Conservation (phyloP, 768 basidiomycete genomes). For the Leccinum uliginosum region DNA sequence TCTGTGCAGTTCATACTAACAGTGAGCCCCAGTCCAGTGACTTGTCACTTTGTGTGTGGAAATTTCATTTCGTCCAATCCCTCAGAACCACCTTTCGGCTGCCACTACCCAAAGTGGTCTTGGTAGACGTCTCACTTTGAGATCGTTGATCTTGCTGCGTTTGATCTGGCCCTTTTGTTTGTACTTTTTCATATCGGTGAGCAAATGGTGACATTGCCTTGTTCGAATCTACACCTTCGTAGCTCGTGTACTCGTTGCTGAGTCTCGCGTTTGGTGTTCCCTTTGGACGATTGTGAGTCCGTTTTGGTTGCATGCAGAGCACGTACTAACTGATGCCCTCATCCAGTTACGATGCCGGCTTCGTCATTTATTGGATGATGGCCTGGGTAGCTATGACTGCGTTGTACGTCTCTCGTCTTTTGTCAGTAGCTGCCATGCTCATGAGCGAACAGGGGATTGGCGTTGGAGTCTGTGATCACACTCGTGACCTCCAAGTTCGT, state of each 20-base stretch:
- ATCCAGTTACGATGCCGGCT: constrained; percentile 47
- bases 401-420: constrained; percentile 34
- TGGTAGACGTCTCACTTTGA: constrained; percentile 34
- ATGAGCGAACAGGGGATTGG: constrained; percentile 47
- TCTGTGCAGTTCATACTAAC: constrained; percentile 25
- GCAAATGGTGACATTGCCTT: constrained; percentile 6
- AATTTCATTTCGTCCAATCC: neutral
- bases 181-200: constrained; percentile 41
- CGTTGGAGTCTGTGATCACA: constrained; percentile 55
- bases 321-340: neutral
- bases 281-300: constrained; percentile 42
- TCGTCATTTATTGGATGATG: constrained; percentile 66
- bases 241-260: constrained; percentile 58
- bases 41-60: neutral
- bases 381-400: constrained; percentile 55
- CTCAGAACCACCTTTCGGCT: constrained; percentile 29
- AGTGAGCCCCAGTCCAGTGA: constrained; percentile 7
- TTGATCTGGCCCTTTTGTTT: constrained; percentile 34
- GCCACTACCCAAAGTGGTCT: constrained; percentile 38
- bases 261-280: constrained; percentile 58
- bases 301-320: neutral
- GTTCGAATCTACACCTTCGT: neutral
- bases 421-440: neutral
- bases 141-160: constrained; percentile 38
- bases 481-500: constrained; percentile 50